A percentile compares a stretch with the other conserved stretches of the same genome.
phyloP scores from a whole-genome alignment of 2,329 filamentous ascomycete species.

The Sphaerulina populicola region DNA sequence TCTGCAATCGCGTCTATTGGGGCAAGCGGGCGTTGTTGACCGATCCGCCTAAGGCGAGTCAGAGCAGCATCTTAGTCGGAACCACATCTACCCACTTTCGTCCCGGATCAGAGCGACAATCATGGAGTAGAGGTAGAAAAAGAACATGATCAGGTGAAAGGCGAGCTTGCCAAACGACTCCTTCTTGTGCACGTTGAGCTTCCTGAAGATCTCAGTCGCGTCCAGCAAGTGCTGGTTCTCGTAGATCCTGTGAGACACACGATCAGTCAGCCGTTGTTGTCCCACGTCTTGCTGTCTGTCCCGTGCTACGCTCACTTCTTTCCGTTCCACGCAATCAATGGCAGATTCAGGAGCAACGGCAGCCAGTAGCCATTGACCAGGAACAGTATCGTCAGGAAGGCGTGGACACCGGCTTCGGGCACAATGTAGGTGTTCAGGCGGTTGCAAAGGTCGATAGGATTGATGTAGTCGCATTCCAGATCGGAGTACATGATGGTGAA shows the following conservation, averaged over 20 bases:
- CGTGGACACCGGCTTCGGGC: constrained; percentile 94
- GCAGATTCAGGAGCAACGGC: constrained; percentile 82
- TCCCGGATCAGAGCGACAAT: constrained; percentile 87
- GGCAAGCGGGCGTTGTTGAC: constrained; percentile 6
- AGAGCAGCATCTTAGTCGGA: neutral
- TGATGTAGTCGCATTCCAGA: constrained; percentile 99
- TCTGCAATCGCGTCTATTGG: constrained; percentile 2
- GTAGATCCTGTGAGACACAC: constrained; percentile 59
- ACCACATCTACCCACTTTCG: constrained; percentile 45
- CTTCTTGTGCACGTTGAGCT: constrained; percentile 99
- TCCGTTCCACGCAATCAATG: constrained; percentile 82
- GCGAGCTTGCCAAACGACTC: constrained; percentile 99
- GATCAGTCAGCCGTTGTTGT: constrained; percentile 29
- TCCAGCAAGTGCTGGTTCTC: constrained; percentile 96
- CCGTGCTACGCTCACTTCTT: constrained; percentile 72
- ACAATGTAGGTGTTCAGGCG: constrained; percentile 99
- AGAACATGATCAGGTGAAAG: constrained; percentile 99
- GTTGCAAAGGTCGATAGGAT: constrained; percentile 99
- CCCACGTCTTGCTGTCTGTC: neutral
- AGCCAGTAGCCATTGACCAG: constrained; percentile 99
- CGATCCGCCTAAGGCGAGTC: constrained; percentile 3
- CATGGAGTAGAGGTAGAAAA: constrained; percentile 76
- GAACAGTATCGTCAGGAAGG: constrained; percentile 90
- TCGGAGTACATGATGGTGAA: constrained; percentile 99
- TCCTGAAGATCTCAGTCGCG: constrained; percentile 98